Base-by-base conservation (phyloP, 352 stramenopile genomes). In the Globisporangium paroecandrum region DNA sequence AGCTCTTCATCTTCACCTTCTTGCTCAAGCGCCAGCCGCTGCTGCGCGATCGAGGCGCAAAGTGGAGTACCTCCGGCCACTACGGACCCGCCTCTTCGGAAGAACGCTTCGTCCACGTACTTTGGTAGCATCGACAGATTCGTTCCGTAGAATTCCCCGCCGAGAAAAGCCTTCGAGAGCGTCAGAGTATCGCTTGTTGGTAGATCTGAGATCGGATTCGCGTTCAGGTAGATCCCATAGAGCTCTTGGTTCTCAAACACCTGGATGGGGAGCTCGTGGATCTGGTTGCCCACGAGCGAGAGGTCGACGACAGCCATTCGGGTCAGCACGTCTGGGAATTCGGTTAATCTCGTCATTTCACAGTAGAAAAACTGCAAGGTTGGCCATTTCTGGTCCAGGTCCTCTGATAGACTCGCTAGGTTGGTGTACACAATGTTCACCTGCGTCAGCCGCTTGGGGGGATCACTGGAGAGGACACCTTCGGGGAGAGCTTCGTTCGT, bases 331-430 rank as follows among this genome's bases (percentile, higher is more conserved):
- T 15, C 25, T 24, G 55, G 55, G 55, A 69, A 62, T 6, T 54
- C 41, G 6, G 34, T 63, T 22, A 69, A 12, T 6, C 32, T n/a
- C 2, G 27, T 15, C 53, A 58, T 56, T n/a, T 69, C 64, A n/a
- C 54, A 62, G 64, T 69, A 69, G 27, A 69, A 64, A 47, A 58
- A 64, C 41, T 24, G 51, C 34, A 38, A 34, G 7, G 20, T 43
- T 4, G 71, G 57, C 71, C 76, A 89, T n/a, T 70, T 74, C 20
- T 63, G 38, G 34, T 81, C 66, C 0, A 89, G 53, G 63, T 87
- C 63, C 4, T 77, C 65, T 0, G 81, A 74, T 13, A 88, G 25
- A 1, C 46, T 53, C 1, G 43, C 62, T 0, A 85, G 47, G 3
- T 77, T 69, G 5, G 67, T 72, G 34, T 85, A 57, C 29, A 81